Percentiles rank a stretch among this genome's conserved stretches.
These are phyloP conservation scores for Escovopsis sp. DNA, from an alignment of 2,329 filamentous ascomycete genomes.

Conservation along the genomic window DNA sequence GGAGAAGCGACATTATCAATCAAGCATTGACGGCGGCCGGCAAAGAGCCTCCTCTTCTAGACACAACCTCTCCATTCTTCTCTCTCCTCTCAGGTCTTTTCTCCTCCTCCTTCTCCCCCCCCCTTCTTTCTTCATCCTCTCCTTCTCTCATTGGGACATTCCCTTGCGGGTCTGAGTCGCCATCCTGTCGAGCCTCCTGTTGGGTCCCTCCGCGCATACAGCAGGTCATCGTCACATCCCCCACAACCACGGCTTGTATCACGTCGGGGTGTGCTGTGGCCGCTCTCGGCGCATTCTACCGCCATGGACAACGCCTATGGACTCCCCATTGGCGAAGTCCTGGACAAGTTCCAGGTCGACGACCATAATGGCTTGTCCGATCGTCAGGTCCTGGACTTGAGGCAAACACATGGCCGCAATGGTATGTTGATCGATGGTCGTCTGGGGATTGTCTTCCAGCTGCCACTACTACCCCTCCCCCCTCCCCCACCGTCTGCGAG, in stretches of 20 bases:
- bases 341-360: conserved; percentile 43
- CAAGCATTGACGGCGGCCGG: too few relatives aligned
- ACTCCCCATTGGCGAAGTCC: conserved; percentile 41
- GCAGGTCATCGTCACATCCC: conserved; percentile 1
- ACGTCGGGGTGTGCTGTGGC: conserved; percentile 3
- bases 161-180: not conserved
- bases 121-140: not conserved
- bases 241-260: not conserved
- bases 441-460: not conserved
- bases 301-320: conserved; percentile 51
- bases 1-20: not conserved
- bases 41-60: too few relatives aligned
- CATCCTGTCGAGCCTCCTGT: too few relatives aligned
- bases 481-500: not conserved
- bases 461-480: not conserved
- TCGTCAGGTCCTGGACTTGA: conserved; percentile 39
- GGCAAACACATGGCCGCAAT: conserved; percentile 50
- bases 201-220: too few relatives aligned
- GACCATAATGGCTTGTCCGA: conserved; percentile 40
- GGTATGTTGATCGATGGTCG: conserved; percentile 27
- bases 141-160: not conserved
- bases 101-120: not conserved
- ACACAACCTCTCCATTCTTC: conserved; percentile 2
- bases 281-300: conserved; percentile 7
- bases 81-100: not conserved